Conservation (phyloP, 1,284 basidiomycete species). For the Sporisorium iseilematis-ciliati region DNA sequence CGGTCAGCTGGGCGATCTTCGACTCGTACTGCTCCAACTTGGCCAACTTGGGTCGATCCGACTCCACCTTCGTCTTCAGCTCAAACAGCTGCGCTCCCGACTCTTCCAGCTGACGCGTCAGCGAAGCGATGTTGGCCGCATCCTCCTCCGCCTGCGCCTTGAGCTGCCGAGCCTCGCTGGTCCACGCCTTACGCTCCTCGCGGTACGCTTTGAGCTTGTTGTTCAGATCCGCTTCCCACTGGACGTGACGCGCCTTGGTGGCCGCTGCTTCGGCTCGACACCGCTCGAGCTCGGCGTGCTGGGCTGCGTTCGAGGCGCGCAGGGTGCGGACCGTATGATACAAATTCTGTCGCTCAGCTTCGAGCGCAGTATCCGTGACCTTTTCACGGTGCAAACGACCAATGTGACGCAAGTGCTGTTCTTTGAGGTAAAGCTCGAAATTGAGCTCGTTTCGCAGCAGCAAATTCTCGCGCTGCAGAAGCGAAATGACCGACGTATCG, state of each 20-base stretch:
- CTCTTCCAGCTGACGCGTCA: conserved; percentile 51
- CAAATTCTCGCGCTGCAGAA: conserved; percentile 61
- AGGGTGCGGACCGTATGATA: conserved; percentile 60
- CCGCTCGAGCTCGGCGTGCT: conserved; percentile 43
- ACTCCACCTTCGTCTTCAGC: conserved; percentile 47
- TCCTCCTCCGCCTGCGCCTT: conserved; percentile 54
- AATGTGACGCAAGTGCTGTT: conserved; percentile 68
- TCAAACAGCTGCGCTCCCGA: conserved; percentile 59
- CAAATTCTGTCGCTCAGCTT: conserved; percentile 68
- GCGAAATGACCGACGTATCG: conserved; percentile 28
- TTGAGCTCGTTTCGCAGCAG: conserved; percentile 66
- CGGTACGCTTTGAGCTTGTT: conserved; percentile 64
- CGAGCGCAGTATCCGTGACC: conserved; percentile 61
- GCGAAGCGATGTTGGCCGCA: conserved; percentile 25
- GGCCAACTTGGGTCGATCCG: conserved; percentile 48
- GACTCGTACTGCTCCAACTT: conserved; percentile 55
- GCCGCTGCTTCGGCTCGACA: conserved; percentile 55
- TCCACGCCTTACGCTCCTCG: conserved; percentile 65
- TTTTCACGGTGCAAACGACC: conserved; percentile 68
- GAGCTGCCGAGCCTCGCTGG: conserved; percentile 50
- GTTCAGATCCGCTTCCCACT: conserved; percentile 66
- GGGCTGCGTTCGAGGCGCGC: conserved; percentile 41
- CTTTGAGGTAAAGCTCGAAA: conserved; percentile 69
- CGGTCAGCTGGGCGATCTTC: conserved; percentile 51
- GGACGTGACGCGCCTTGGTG: conserved; percentile 56